phyloP scores from a whole-genome alignment of 106 monocot species.

The Allium cepa region DNA sequence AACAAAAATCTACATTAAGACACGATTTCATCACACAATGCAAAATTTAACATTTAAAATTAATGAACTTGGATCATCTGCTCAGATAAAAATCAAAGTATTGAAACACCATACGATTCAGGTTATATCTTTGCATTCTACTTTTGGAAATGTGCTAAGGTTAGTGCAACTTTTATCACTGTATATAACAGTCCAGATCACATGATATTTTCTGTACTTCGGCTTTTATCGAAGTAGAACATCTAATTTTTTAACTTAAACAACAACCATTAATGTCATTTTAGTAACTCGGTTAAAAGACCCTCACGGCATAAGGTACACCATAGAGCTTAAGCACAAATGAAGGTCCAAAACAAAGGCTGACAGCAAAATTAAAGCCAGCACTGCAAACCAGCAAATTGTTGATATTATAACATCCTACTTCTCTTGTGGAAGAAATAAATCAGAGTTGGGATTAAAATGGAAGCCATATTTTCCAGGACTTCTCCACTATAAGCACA shows the following conservation, averaged over 20 bases:
- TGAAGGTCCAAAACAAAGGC: conserved; percentile 12
- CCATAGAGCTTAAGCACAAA: conserved; percentile 29
- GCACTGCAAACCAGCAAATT: conserved; percentile 51
- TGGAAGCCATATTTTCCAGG: conserved; percentile 78
- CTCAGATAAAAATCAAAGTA: background rate
- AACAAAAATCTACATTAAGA: conserved; percentile 22
- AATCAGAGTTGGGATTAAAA: conserved; percentile 50
- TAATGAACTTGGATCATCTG: background rate
- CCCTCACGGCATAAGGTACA: conserved; percentile 25
- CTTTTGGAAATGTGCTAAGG: no score
- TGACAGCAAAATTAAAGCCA: conserved; percentile 12
- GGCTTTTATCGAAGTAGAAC: no score
- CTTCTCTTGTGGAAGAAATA: conserved; percentile 63
- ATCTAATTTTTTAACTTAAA: no score
- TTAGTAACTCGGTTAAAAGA: background rate
- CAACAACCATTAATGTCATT: background rate
- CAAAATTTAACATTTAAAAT: background rate
- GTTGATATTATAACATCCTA: conserved; percentile 64
- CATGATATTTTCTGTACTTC: no score
- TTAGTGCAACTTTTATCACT: no score
- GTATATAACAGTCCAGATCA: no score
- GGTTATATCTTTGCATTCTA: no score
- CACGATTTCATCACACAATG: background rate
- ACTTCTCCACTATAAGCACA: conserved; percentile 34
- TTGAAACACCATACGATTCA: conserved; percentile 12